These are phyloP conservation scores for Sungouiella blattae DNA, from an alignment of 805 yeast species.

Conservation along the genomic window DNA sequence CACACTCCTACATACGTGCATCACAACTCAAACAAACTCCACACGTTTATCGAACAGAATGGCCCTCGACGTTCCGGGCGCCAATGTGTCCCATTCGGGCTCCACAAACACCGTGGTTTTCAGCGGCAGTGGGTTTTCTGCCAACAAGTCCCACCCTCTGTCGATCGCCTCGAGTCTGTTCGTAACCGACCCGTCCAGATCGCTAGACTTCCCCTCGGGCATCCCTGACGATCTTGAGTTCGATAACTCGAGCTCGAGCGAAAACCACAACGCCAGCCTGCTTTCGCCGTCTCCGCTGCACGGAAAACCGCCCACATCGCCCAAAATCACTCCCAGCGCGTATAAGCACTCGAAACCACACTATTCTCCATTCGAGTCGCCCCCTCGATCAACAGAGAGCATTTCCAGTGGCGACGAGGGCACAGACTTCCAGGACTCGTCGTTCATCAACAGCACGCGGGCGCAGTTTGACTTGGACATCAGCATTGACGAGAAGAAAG, in stretches of 20 bases:
- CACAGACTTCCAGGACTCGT: constrained; percentile 10
- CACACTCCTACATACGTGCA: too few species aligned
- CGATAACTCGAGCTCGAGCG: background rate
- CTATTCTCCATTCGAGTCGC: constrained; percentile 4
- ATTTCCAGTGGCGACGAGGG: background rate
- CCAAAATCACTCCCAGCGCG: too few species aligned
- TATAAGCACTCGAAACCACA: constrained; percentile 4
- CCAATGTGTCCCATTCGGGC: too few species aligned
- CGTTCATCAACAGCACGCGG: constrained; percentile 15
- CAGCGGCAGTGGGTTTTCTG: too few species aligned
- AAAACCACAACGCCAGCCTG: constrained; percentile 10
- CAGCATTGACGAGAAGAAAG: constrained; percentile 13
- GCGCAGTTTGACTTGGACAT: constrained; percentile 17
- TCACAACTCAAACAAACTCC: too few species aligned
- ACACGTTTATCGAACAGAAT: too few species aligned
- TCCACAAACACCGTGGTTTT: constrained; percentile 1
- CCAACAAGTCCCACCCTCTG: background rate
- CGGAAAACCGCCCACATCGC: too few species aligned
- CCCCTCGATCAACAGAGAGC: background rate
- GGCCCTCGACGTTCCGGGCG: too few species aligned
- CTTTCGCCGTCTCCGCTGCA: too few species aligned
- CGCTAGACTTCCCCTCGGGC: background rate
- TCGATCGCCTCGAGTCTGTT: constrained; percentile 17
- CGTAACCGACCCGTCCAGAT: constrained; percentile 9
- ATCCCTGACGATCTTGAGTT: background rate